These are phyloP conservation scores for Colletotrichum euphorbiae DNA, from an alignment of 2,329 filamentous ascomycete genomes.

Conservation along the genomic window DNA sequence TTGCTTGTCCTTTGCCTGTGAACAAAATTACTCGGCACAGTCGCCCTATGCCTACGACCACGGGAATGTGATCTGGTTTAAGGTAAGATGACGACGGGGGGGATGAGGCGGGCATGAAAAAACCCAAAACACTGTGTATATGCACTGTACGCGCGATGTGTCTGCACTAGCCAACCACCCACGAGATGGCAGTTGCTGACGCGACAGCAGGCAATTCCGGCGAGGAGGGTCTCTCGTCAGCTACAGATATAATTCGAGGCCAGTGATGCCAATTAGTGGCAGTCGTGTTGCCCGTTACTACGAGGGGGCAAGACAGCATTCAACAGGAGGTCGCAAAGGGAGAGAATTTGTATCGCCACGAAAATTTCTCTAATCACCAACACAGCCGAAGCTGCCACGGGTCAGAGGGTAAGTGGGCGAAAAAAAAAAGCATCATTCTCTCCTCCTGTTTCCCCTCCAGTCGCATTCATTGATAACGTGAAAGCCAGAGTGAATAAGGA, in stretches of 20 bases:
- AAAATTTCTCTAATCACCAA: constrained; percentile 52
- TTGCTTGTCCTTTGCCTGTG: not conserved
- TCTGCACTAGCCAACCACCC: not conserved
- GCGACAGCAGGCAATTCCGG: not conserved
- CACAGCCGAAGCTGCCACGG: constrained; percentile 47
- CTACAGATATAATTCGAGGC: not conserved
- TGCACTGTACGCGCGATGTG: not conserved
- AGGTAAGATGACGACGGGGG: constrained; percentile 1
- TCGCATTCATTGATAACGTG: constrained; percentile 62
- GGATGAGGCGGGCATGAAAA: not conserved
- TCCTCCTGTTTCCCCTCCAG: constrained; percentile 80
- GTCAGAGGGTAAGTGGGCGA: constrained; percentile 64
- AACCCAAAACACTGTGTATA: not conserved
- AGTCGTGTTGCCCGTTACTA: not conserved
- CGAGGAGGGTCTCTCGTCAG: no score
- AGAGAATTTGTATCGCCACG: constrained; percentile 45
- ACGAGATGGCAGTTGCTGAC: not conserved
- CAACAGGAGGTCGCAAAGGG: not conserved
- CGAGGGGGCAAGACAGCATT: not conserved
- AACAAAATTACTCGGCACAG: no score
- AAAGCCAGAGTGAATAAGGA: constrained; percentile 78
- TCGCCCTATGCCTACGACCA: not conserved
- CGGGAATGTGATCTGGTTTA: not conserved
- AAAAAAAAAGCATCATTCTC: constrained; percentile 58
- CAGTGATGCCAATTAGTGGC: not conserved